Evolutionary conservation across 2,329 filamentous ascomycete species (phyloP), one percentile per base, ranked within the genome.

Genomic region (Pestalotiopsis sp.): DNA sequence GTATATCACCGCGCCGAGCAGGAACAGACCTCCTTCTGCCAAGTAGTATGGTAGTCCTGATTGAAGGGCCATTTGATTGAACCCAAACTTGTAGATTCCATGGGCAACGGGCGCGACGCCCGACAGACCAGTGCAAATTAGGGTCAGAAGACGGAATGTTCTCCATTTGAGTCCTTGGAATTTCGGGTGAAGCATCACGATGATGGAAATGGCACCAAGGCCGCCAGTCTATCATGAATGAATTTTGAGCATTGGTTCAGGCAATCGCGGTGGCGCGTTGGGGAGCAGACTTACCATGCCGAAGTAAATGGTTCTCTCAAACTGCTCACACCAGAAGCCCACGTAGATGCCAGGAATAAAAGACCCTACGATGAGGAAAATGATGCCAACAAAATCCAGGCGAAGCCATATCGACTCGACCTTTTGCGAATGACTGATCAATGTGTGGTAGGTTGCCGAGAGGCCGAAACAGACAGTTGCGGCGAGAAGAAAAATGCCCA

Each of bases 271-370:
- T 9, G 31, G 7, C 12, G 7, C 4, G 25, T 36, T 27, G 17
- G 4, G 1, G 13, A 4, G 9, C 57, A 60, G 11, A 72, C 78
- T 71, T 70, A 83, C 79, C 77, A 80, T 79, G 13, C 70, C 68
- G 73, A 78, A 81, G 69, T 83, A 81, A 1, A 76, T 63, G 27
- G 68, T 75, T 58, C 78, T 76, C 57, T 80, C 68, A 7, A 56
- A 36, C n/a, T 73, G 73, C 69, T 81, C 79, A 68, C 79, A 82
- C 67, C 79, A 82, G 68, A 83, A 83, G 7, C 76, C 74, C 49
- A 81, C 75, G 67, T 83, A 83, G n/a, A 82, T 72, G 2, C 80
- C 80, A 6, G 79, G 78, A 36, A 82, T 70, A 61, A 83, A 82
- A 41, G 75, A 77, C 1, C 80, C 81, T 20, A 81, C 65, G 39